These are phyloP conservation scores for Phytophthora sp. DNA, from an alignment of 352 stramenopile species.

Conservation along the genomic window DNA sequence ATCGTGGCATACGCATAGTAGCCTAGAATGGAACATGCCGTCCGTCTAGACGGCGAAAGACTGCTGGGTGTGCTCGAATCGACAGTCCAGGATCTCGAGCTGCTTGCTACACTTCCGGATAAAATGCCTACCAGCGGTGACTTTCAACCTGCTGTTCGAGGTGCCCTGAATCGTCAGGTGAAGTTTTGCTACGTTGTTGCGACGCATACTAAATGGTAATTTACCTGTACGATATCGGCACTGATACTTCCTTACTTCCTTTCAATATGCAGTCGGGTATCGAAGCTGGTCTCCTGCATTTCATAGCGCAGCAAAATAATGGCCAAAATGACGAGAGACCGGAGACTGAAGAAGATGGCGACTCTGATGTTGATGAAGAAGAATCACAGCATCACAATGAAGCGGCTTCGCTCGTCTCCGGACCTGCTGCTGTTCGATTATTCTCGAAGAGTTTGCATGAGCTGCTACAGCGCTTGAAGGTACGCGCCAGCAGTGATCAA, in stretches of 20 bases:
- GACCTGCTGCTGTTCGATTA: constrained; percentile 19
- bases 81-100: constrained; percentile 32
- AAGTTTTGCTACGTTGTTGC: background rate
- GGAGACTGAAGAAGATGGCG: constrained; percentile 28
- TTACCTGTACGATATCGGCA: background rate
- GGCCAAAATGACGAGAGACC: constrained; percentile 21
- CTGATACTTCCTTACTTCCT: background rate
- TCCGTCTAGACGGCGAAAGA: constrained; percentile 36
- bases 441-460: constrained; percentile 45
- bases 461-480: constrained; percentile 34
- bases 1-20: background rate
- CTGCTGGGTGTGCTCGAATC: constrained; percentile 30
- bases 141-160: constrained; percentile 9
- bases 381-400: constrained; percentile 20
- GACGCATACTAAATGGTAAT: background rate
- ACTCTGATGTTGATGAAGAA: constrained; percentile 4
- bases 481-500: constrained; percentile 7
- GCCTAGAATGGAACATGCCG: constrained; percentile 27
- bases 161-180: constrained; percentile 34
- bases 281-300: constrained; percentile 27
- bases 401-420: constrained; percentile 13
- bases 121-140: background rate
- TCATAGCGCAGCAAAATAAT: constrained; percentile 21
- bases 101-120: constrained; percentile 37
- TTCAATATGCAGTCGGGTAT: constrained; percentile 23